phyloP scores from a whole-genome alignment of 1,284 basidiomycete genomes.

The Boletus holoroseus region DNA sequence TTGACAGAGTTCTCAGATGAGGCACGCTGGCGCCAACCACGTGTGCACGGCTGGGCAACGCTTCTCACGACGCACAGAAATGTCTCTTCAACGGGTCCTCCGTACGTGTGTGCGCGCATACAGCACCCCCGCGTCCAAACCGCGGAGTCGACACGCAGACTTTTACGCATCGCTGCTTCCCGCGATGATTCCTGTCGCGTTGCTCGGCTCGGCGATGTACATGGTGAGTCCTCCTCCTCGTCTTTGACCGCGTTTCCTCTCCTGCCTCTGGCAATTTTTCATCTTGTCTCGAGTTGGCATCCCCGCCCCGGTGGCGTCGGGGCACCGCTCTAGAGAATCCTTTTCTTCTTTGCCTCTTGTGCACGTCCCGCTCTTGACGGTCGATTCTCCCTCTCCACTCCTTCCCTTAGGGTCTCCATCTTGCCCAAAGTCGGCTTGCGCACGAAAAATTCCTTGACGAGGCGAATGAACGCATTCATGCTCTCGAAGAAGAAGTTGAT shows the following conservation, averaged over 20 bases:
- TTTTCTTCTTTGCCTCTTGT: not conserved
- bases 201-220: constrained; percentile 73
- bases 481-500: constrained; percentile 59
- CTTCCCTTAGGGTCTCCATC: constrained; percentile 51
- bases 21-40: too few species aligned
- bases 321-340: constrained; percentile 8
- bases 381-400: constrained; percentile 7
- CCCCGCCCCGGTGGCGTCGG: constrained; percentile 16
- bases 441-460: constrained; percentile 68
- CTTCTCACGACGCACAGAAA: not conserved
- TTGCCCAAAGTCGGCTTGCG: constrained; percentile 54
- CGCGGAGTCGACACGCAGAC: constrained; percentile 49
- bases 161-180: constrained; percentile 66
- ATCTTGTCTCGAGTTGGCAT: constrained; percentile 1
- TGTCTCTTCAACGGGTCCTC: constrained; percentile 6
- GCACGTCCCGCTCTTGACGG: constrained; percentile 16
- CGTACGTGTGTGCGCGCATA: constrained; percentile 13
- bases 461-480: constrained; percentile 44
- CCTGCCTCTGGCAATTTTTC: constrained; percentile 7
- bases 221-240: constrained; percentile 40
- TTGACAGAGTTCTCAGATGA: not conserved
- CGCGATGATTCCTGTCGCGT: constrained; percentile 68
- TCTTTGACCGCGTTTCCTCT: not conserved
- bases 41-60: not conserved
- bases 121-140: constrained; percentile 7